Base-by-base conservation (phyloP, 768 basidiomycete species). In the Coprinopsis strossmayeri region DNA sequence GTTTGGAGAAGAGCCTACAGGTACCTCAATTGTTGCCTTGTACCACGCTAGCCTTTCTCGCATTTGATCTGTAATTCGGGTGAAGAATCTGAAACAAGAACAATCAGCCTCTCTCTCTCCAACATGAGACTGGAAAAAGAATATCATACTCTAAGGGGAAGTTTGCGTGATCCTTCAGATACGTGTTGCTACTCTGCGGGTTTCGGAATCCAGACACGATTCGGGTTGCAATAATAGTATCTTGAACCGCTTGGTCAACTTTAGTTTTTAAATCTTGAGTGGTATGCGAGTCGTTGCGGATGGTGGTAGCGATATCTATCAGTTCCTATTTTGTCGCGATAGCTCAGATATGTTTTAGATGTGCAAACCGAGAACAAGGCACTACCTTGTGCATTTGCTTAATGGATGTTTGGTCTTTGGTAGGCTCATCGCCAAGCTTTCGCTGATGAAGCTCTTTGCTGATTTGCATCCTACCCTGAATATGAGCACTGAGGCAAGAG, bases 121-220 rank as follows among this genome's bases (percentile, higher is more conserved):
- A 38, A 30, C 17, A 35, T 24, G 40, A 25, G 20, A 32, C 30
- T 32, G 9, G 4, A n/a, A n/a, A n/a, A n/a, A n/a, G 37, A 18
- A 38, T 42, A 21, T 42, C 40, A 23, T 25, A 90, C 86, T 90
- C 89, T 9, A 88, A 67, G 20, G 89, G 89, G 64, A 91, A 92
- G n/a, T 70, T 73, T 2, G 89, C 84, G 51, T 89, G 79, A 43
- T 84, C 84, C 59, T 87, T 89, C 44, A 90, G 67, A 63, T 86
- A 81, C 20, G 72, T 73, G 18, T 77, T 80, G 50, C 81, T 76
- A 56, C 81, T 79, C 49, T 89, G 86, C 2, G 84, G 84, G 57
- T 84, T 84, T 53, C 74, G 77, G 67, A 85, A 87, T 5, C 82
- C 88, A 55, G 90, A 88, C 41, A 92, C 71, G 48, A 91, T 83